A percentile compares a stretch with the other conserved stretches of the same genome.
phyloP scores from a whole-genome alignment of 495 filamentous ascomycete genomes.

The Stereocaulon alpinum region DNA sequence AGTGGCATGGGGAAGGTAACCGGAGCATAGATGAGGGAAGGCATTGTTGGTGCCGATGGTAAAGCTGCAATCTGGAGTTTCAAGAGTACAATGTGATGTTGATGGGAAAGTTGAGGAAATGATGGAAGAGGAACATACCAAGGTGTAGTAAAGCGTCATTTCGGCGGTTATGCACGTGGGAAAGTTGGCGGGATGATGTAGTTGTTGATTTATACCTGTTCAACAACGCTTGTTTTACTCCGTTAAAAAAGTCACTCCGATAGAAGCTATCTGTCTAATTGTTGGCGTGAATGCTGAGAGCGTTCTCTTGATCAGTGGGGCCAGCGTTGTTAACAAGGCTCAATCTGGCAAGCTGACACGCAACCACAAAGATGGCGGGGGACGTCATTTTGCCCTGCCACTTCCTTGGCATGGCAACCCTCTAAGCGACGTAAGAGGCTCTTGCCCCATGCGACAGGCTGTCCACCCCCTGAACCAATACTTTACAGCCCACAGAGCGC shows the following conservation, averaged over 20 bases:
- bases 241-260: not conserved
- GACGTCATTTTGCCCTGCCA: constrained; percentile 7
- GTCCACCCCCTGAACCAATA: not conserved
- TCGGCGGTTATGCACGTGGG: constrained; percentile 30
- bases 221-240: not conserved
- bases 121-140: constrained; percentile 51
- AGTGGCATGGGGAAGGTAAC: constrained; percentile 10
- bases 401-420: constrained; percentile 9
- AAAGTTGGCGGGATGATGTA: constrained; percentile 23
- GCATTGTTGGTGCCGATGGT: constrained; percentile 20
- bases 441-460: not conserved
- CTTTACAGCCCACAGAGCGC: not conserved
- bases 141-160: constrained; percentile 98
- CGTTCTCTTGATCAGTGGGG: not conserved
- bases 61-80: not conserved
- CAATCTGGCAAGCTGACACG: constrained; percentile 12
- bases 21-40: constrained; percentile 31
- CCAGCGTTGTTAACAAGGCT: not conserved
- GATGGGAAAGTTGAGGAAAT: not conserved
- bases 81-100: not conserved
- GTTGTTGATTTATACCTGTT: constrained; percentile 6
- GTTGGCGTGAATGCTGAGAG: not conserved
- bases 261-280: not conserved
- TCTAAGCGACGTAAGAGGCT: not conserved
- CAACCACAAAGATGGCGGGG: not conserved